Evolutionary conservation across 352 stramenopile genomes (phyloP).

Genomic region (Phytophthora kernoviae): DNA sequence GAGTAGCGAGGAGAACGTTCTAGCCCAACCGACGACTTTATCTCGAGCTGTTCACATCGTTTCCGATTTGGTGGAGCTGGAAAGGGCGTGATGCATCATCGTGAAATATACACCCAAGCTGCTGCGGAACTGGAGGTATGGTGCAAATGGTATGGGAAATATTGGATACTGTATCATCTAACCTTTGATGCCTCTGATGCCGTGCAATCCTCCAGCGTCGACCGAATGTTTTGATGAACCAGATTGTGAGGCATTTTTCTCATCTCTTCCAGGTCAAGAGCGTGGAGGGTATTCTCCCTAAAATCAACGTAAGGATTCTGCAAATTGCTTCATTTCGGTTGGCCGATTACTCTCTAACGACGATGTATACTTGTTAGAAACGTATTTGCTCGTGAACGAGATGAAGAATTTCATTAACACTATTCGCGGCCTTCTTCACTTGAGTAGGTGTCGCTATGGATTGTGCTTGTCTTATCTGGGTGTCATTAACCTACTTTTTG

Average conservation of each 20-base stretch:
- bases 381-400: conserved; percentile 87
- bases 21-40: conserved; percentile 42
- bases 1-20: conserved; percentile 5
- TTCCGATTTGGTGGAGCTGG: conserved; percentile 80
- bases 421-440: conserved; percentile 58
- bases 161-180: conserved; percentile 7
- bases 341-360: background rate
- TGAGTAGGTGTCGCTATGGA: conserved; percentile 50
- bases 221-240: conserved; percentile 82
- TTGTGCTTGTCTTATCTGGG: background rate
- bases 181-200: conserved; percentile 3
- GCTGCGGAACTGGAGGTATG: conserved; percentile 78
- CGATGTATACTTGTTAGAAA: conserved; percentile 40
- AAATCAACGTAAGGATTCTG: conserved; percentile 75
- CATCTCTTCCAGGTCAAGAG: conserved; percentile 88
- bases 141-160: background rate
- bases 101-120: conserved; percentile 82
- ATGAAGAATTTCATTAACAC: conserved; percentile 85
- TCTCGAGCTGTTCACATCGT: conserved; percentile 73
- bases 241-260: conserved; percentile 88
- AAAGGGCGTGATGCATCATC: conserved; percentile 80
- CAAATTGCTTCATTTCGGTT: background rate
- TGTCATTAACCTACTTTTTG: conserved; percentile 1
- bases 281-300: conserved; percentile 89
- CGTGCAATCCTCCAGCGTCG: conserved; percentile 43